These are phyloP conservation scores for Gryganskiella cystojenkinii DNA, from an alignment of 192 early-diverging fungal genomes.

Conservation along the genomic window DNA sequence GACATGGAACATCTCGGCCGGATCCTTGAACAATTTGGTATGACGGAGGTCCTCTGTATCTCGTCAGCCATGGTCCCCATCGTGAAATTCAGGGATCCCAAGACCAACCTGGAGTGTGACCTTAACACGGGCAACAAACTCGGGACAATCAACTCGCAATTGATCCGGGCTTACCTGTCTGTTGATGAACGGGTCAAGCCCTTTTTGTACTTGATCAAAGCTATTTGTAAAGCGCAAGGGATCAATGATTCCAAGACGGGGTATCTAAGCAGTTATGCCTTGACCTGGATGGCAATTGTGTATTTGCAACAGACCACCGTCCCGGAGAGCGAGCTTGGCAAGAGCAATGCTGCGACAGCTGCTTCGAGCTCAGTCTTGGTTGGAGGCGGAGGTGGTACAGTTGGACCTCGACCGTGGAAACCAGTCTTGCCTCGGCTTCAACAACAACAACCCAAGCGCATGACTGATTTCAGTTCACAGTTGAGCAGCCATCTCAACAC, in stretches of 20 bases:
- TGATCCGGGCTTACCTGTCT: conserved; percentile 38
- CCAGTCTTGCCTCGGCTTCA: conserved; percentile 32
- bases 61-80: conserved; percentile 46
- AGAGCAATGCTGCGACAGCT: too few relatives aligned
- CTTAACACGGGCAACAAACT: conserved; percentile 50
- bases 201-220: conserved; percentile 52
- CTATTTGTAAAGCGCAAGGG: conserved; percentile 37
- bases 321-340: neutral
- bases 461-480: conserved; percentile 10
- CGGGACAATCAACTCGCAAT: conserved; percentile 45
- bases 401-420: neutral
- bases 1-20: conserved; percentile 30
- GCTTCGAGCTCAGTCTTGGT: too few relatives aligned
- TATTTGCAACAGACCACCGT: conserved; percentile 21
- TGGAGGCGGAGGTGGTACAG: neutral
- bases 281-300: conserved; percentile 41
- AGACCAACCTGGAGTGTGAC: conserved; percentile 38
- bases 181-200: conserved; percentile 52
- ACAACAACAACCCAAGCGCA: conserved; percentile 26
- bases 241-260: conserved; percentile 32
- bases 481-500: conserved; percentile 27
- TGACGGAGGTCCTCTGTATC: conserved; percentile 31
- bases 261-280: conserved; percentile 40
- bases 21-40: conserved; percentile 18
- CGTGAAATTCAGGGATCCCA: conserved; percentile 50